These are phyloP conservation scores for Candida oleophila DNA, from an alignment of 805 yeast species.

Conservation along the genomic window DNA sequence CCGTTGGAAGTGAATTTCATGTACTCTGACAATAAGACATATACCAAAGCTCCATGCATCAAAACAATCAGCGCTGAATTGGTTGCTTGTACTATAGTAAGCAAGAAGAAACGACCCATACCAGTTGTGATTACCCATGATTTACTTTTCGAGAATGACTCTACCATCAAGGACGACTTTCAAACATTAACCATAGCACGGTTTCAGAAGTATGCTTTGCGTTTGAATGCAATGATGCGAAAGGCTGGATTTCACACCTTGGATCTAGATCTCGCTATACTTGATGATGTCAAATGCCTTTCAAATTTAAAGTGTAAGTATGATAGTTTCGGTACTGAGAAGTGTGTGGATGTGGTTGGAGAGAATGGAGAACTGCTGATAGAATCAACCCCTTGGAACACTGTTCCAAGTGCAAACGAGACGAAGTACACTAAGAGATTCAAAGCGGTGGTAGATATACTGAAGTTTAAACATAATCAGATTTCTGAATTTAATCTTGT, in stretches of 20 bases:
- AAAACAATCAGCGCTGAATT: conserved; percentile 29
- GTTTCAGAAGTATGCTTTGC: conserved; percentile 31
- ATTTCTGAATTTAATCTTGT: conserved; percentile 28
- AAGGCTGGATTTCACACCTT: conserved; percentile 22
- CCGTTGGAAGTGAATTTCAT: conserved; percentile 31
- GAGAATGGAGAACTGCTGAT: conserved; percentile 1
- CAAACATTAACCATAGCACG: conserved; percentile 29
- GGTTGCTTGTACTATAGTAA: conserved; percentile 28
- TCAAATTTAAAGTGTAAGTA: conserved; percentile 30
- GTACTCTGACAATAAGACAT: conserved; percentile 17
- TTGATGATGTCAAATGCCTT: conserved; percentile 29
- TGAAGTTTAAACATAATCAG: conserved; percentile 11
- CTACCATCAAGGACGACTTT: conserved; percentile 23
- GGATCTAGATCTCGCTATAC: conserved; percentile 18
- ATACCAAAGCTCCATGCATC: conserved; percentile 22
- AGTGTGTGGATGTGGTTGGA: conserved; percentile 5
- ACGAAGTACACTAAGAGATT: conserved; percentile 20
- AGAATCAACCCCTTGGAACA: conserved; percentile 20
- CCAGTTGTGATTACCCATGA: conserved; percentile 37
- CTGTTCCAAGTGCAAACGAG: conserved; percentile 10
- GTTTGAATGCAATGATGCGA: conserved; percentile 23
- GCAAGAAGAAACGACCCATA: conserved; percentile 27
- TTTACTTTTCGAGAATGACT: conserved; percentile 31
- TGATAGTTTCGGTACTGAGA: conserved; percentile 23
- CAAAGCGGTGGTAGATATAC: conserved; percentile 24